phyloP scores from a whole-genome alignment of 225 moss, liverwort and hornwort genomes.

The Polytrichum commune region DNA sequence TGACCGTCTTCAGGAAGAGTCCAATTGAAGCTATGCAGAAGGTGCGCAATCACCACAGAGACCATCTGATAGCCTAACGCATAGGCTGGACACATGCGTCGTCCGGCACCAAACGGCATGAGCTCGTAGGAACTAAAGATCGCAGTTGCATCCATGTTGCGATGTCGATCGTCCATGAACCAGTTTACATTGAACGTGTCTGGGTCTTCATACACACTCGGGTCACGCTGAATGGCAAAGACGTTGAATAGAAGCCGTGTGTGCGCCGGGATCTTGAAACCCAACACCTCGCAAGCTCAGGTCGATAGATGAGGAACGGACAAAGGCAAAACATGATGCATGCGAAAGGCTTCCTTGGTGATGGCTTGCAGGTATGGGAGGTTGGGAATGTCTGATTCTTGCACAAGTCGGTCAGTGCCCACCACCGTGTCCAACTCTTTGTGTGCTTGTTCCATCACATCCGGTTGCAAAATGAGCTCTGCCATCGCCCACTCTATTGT shows the following conservation, averaged over 20 bases:
- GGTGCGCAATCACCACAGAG: constrained; percentile 5
- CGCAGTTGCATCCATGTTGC: neutral
- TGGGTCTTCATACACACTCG: constrained; percentile 11
- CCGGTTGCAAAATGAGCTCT: constrained; percentile 5
- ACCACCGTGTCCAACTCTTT: constrained; percentile 48
- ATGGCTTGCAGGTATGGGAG: constrained; percentile 12
- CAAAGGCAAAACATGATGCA: constrained; percentile 45
- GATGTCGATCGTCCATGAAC: constrained; percentile 16
- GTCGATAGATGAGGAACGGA: constrained; percentile 33
- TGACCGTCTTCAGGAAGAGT: constrained; percentile 10
- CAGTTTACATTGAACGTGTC: constrained; percentile 28
- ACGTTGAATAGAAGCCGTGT: constrained; percentile 42
- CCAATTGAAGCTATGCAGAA: constrained; percentile 39
- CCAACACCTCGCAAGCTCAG: neutral
- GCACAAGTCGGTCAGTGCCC: constrained; percentile 30
- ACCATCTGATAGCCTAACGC: neutral
- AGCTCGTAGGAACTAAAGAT: constrained; percentile 17
- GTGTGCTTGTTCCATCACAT: constrained; percentile 20
- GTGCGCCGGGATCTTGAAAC: constrained; percentile 42
- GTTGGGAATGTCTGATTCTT: constrained; percentile 26
- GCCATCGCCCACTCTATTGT: constrained; percentile 7
- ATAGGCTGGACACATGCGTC: constrained; percentile 11
- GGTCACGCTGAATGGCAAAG: constrained; percentile 36
- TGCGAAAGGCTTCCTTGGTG: constrained; percentile 36
- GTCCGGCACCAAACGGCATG: constrained; percentile 6